Evolutionary conservation across 2,329 filamentous ascomycete genomes (phyloP), one percentile per base, ranked within the genome.

Genomic region (Ceratocystis destructans): DNA sequence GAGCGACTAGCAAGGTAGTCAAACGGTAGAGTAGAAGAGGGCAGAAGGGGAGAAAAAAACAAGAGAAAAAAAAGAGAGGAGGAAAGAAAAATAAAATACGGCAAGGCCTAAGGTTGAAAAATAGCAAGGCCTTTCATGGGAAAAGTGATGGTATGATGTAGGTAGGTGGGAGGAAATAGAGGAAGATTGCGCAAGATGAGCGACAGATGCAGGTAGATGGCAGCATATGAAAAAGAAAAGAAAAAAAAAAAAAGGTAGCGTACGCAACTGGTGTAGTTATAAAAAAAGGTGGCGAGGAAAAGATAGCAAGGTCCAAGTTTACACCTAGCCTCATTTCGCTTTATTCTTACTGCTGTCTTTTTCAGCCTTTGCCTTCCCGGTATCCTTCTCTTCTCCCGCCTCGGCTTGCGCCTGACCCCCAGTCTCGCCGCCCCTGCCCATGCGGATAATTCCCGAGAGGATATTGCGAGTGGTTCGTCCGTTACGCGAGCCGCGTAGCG

Each of bases 371-470:
- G 22, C 22, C 48, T 53, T 53, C 4, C 10, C 37, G 4, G 37
- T 53, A 22, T 25, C 20, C 48, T 53, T 25, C 55, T 59, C 22
- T 28, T 59, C 55, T 28, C 17, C 55, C 8, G 55, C 33, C 55
- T 59, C 55, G 5, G 28, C 28, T n/a, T 37, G 55, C 15, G 55
- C 15, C 15, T 59, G 55, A 4, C 15, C 15, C 55, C 20, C 55
- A 1, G 28, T n/a, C 17, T 76, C 78, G 64, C 77, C 76, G 28
- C 75, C 73, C 33, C 76, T 72, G 3, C 77, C 77, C 53, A 78
- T 78, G 55, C 76, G 74, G 73, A 79, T 79, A 69, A 79, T 78
- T 53, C 77, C 77, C 55, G 74, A 78, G 15, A 79, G 70, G 6
- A 79, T 75, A 4, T 75, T 77, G 63, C 77, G 72, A 7, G 77